Evolutionary conservation across 2,329 filamentous ascomycete genomes (phyloP).

Genomic region (Penicillium brevicompactum): DNA sequence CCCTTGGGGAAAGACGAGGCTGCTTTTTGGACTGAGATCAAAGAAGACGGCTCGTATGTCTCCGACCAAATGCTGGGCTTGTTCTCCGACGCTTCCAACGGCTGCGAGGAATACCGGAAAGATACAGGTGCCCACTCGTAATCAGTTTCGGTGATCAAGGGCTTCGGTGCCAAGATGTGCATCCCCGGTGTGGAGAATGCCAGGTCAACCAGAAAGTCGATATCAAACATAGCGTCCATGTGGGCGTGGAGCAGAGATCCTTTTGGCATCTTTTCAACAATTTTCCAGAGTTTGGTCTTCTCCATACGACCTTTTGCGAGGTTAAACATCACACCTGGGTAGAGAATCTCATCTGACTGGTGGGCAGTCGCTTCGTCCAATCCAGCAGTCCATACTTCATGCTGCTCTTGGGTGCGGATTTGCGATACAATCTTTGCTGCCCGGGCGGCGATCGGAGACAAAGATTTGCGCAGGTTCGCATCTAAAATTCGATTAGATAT

Average conservation of each 20-base stretch:
- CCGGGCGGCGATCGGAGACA: conserved; percentile 76
- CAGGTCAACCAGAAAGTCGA: conserved; percentile 74
- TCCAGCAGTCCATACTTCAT: conserved; percentile 73
- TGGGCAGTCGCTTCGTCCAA: conserved; percentile 71
- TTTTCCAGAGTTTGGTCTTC: conserved; percentile 79
- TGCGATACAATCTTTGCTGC: conserved; percentile 78
- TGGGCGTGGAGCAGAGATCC: conserved; percentile 73
- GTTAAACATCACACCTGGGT: conserved; percentile 92
- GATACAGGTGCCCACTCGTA: conserved; percentile 58
- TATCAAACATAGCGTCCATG: conserved; percentile 86
- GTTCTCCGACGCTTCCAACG: conserved; percentile 47
- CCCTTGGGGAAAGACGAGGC: conserved; percentile 75
- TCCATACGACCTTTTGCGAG: conserved; percentile 86
- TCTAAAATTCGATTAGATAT: conserved; percentile 21
- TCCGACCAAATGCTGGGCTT: conserved; percentile 65
- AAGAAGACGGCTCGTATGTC: conserved; percentile 61
- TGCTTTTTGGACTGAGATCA: conserved; percentile 61
- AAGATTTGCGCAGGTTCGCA: conserved; percentile 44
- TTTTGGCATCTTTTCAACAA: conserved; percentile 85
- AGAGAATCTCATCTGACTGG: conserved; percentile 64
- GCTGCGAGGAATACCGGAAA: conserved; percentile 62
- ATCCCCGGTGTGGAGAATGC: conserved; percentile 73
- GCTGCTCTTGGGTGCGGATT: conserved; percentile 76
- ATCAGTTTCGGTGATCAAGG: conserved; percentile 58
- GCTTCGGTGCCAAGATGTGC: conserved; percentile 63